phyloP scores from a whole-genome alignment of 441 rosid species.

The Eugenia klotzschiana region DNA sequence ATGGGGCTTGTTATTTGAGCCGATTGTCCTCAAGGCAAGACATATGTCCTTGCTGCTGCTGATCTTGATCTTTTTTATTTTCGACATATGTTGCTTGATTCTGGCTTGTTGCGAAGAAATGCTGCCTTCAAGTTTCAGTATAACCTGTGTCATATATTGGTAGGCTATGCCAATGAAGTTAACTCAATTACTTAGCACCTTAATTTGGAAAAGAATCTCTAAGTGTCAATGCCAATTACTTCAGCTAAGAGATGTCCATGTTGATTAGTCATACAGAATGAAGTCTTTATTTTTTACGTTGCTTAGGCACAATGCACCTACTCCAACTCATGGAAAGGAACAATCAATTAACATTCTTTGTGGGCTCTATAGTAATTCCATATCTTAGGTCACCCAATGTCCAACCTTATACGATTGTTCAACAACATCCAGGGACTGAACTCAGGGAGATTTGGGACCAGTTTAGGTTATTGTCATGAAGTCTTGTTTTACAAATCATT shows the following conservation, averaged over 20 bases:
- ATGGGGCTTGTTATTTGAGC: neutral
- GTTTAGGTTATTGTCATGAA: neutral
- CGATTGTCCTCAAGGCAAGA: neutral
- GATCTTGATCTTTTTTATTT: neutral
- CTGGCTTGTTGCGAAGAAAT: neutral
- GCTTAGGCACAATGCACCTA: neutral
- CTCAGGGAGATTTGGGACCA: neutral
- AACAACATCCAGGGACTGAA: neutral
- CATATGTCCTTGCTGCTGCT: neutral
- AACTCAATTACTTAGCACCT: neutral
- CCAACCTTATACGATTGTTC: neutral
- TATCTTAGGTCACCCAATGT: neutral
- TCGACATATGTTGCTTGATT: neutral
- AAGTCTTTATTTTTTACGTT: neutral
- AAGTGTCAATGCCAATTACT: neutral
- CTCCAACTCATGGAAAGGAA: neutral
- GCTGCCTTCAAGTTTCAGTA: neutral
- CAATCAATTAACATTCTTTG: neutral
- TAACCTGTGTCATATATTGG: neutral
- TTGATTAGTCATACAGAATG: neutral
- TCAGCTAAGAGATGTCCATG: neutral
- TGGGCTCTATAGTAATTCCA: neutral
- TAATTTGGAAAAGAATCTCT: neutral
- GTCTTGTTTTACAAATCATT: neutral
- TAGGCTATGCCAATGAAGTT: neutral